Percentiles rank a stretch among this genome's conserved stretches.
phyloP scores from a whole-genome alignment of 75 land plant genomes.

The Cupressus sempervirens region DNA sequence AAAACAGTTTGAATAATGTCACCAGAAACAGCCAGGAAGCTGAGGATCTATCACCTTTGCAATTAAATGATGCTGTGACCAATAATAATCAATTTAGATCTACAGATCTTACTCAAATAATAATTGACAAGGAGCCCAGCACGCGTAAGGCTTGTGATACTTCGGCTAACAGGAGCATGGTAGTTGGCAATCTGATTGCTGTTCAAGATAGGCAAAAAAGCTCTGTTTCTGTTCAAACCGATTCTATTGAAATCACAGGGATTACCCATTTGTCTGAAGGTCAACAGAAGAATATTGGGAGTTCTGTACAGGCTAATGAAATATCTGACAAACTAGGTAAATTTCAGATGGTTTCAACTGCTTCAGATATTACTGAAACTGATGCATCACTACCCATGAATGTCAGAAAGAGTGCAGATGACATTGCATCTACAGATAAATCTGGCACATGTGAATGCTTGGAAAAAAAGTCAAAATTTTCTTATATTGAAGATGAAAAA shows the following conservation, averaged over 20 bases:
- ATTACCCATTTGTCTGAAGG: neutral
- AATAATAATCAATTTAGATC: neutral
- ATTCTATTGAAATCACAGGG: neutral
- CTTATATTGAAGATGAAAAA: conserved; percentile 2
- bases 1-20: neutral
- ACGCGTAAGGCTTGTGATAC: neutral
- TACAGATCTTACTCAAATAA: neutral
- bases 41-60: neutral
- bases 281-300: conserved; percentile 5
- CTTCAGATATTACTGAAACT: conserved; percentile 3
- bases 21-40: neutral
- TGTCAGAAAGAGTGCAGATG: neutral
- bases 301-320: neutral
- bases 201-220: neutral
- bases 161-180: neutral
- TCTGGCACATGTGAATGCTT: conserved; percentile 1
- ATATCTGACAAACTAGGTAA: neutral
- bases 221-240: neutral
- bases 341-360: neutral
- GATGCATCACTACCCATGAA: neutral
- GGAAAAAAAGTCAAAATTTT: neutral
- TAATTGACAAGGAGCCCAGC: neutral
- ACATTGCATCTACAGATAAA: neutral
- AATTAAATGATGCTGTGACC: neutral
- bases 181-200: neutral